phyloP scores from a whole-genome alignment of 2,329 filamentous ascomycete species.

The Septoria linicola region DNA sequence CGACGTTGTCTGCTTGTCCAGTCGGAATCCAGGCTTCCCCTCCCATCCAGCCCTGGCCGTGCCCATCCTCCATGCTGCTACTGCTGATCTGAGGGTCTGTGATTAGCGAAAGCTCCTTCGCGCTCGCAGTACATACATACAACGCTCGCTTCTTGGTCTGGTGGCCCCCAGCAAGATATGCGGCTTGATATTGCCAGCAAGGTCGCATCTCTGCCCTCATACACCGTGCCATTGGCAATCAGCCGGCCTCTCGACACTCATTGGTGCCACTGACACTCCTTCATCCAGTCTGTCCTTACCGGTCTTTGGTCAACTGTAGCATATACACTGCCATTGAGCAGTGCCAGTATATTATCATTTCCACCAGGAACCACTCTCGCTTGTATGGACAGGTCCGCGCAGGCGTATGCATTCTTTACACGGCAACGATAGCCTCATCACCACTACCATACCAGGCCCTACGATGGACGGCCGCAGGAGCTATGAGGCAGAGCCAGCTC shows the following conservation, averaged over 20 bases:
- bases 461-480: constrained; percentile 22
- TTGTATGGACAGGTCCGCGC: background rate
- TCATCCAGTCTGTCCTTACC: constrained; percentile 8
- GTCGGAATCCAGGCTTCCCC: background rate
- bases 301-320: background rate
- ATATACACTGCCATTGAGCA: background rate
- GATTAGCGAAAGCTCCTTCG: no score
- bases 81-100: background rate
- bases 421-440: background rate
- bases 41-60: background rate
- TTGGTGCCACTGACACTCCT: constrained; percentile 7
- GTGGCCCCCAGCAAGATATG: constrained; percentile 12
- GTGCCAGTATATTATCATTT: no score
- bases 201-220: constrained; percentile 1
- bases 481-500: constrained; percentile 21
- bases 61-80: background rate
- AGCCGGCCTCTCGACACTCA: constrained; percentile 7
- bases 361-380: background rate
- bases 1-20: background rate
- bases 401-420: background rate
- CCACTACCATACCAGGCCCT: background rate
- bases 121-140: constrained; percentile 8
- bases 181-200: constrained; percentile 13
- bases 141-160: constrained; percentile 5
- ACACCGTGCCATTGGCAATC: background rate